Percentiles rank a stretch among this genome's conserved stretches.
Evolutionary conservation across 352 stramenopile species (phyloP).

Genomic region (Achlya hypogyna): DNA sequence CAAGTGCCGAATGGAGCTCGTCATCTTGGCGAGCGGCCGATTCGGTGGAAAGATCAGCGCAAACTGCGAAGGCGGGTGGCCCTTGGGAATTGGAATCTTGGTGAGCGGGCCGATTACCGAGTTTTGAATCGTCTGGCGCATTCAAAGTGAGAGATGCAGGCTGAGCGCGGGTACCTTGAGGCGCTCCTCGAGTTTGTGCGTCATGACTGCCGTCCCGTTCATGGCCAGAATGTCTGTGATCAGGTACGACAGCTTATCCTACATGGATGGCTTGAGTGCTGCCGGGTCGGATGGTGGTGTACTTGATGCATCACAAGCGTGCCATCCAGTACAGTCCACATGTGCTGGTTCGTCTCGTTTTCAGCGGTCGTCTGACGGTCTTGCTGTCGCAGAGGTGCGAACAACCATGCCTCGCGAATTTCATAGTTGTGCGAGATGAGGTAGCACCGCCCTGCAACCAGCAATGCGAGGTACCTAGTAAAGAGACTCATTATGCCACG

Average conservation of each 20-base stretch:
- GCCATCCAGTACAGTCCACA: slow-evolving; percentile 84
- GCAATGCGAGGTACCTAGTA: slow-evolving; percentile 47
- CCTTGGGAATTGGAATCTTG: slow-evolving; percentile 60
- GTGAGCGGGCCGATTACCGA: slow-evolving; percentile 79
- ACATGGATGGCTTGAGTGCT: background rate
- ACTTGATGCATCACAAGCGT: slow-evolving; percentile 72
- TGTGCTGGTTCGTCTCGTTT: slow-evolving; percentile 29
- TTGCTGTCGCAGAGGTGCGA: slow-evolving; percentile 62
- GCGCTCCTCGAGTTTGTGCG: slow-evolving; percentile 74
- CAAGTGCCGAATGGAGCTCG: slow-evolving; percentile 16
- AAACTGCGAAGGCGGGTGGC: slow-evolving; percentile 68
- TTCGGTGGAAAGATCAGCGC: slow-evolving; percentile 46
- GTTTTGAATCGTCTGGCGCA: slow-evolving; percentile 56
- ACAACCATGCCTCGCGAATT: slow-evolving; percentile 66
- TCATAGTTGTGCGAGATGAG: slow-evolving; percentile 79
- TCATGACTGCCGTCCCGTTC: slow-evolving; percentile 75
- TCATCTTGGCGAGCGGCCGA: slow-evolving; percentile 14
- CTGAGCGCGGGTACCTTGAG: slow-evolving; percentile 34
- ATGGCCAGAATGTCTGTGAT: slow-evolving; percentile 80
- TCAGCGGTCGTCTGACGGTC: slow-evolving; percentile 57
- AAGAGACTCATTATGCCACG: background rate
- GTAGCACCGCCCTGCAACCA: slow-evolving; percentile 74
- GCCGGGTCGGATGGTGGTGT: background rate
- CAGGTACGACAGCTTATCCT: slow-evolving; percentile 66
- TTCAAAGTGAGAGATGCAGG: background rate